Evolutionary conservation across 2,329 filamentous ascomycete genomes (phyloP).

Genomic region (Colletotrichum truncatum): DNA sequence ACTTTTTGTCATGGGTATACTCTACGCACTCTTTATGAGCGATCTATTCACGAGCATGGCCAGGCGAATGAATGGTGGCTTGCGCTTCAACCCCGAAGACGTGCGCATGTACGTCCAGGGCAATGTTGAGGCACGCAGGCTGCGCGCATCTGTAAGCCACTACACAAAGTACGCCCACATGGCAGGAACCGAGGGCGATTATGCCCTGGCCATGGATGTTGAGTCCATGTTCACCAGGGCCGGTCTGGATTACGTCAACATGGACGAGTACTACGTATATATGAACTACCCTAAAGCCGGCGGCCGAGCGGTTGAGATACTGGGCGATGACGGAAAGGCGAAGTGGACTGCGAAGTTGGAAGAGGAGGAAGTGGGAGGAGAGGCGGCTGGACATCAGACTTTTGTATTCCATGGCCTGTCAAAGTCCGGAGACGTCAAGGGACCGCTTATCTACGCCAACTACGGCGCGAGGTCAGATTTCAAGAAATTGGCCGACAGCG

Average conservation of each 20-base stretch:
- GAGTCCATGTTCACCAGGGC: slow-evolving; percentile 78
- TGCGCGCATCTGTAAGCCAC: slow-evolving; percentile 78
- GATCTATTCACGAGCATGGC: slow-evolving; percentile 79
- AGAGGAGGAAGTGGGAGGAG: slow-evolving; percentile 75
- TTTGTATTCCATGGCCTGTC: slow-evolving; percentile 89
- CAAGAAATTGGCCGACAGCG: slow-evolving; percentile 73
- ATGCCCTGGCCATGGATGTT: slow-evolving; percentile 85
- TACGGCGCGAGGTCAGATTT: slow-evolving; percentile 91
- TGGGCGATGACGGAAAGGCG: slow-evolving; percentile 70
- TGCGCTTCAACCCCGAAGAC: slow-evolving; percentile 82
- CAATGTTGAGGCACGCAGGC: slow-evolving; percentile 74
- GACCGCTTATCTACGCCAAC: slow-evolving; percentile 90
- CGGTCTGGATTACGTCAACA: slow-evolving; percentile 77
- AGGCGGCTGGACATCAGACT: slow-evolving; percentile 74
- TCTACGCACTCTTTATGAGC: slow-evolving; percentile 88
- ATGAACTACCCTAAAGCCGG: slow-evolving; percentile 86
- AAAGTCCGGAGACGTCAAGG: slow-evolving; percentile 84
- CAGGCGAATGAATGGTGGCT: slow-evolving; percentile 70
- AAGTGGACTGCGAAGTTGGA: slow-evolving; percentile 87
- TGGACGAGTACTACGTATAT: slow-evolving; percentile 88
- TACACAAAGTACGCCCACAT: slow-evolving; percentile 89
- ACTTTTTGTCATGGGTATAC: slow-evolving; percentile 76
- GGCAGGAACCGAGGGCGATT: slow-evolving; percentile 94
- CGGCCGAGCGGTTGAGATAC: slow-evolving; percentile 83
- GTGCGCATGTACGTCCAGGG: slow-evolving; percentile 80